Percentiles rank a stretch among this genome's conserved stretches.
Evolutionary conservation across 192 early-diverging fungal species (phyloP).

Genomic region (Podila epigama): DNA sequence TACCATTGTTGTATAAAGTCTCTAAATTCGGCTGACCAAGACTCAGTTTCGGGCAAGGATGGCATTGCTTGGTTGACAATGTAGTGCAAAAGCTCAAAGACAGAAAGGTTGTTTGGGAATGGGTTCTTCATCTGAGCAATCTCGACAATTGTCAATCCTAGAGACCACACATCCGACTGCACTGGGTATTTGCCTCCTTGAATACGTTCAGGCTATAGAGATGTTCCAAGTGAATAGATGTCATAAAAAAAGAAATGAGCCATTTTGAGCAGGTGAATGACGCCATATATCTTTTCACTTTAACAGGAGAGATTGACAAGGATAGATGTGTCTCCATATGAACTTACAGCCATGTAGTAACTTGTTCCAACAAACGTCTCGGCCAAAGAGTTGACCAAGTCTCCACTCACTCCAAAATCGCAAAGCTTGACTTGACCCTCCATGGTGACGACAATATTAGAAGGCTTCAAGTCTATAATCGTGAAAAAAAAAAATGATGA

Average conservation of each 20-base stretch:
- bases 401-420: conserved; percentile 96
- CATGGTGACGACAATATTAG: conserved; percentile 93
- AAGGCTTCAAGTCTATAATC: conserved; percentile 92
- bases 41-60: conserved; percentile 68
- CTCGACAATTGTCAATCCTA: conserved; percentile 94
- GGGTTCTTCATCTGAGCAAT: conserved; percentile 92
- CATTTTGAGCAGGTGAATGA: background rate
- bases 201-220: conserved; percentile 96
- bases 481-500: background rate
- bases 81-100: conserved; percentile 93
- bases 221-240: too few species aligned
- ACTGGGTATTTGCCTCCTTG: conserved; percentile 88
- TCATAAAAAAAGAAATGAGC: background rate
- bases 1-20: conserved; percentile 80
- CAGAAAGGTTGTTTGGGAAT: conserved; percentile 83
- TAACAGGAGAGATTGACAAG: background rate
- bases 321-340: background rate
- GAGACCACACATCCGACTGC: conserved; percentile 96
- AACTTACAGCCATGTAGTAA: conserved; percentile 94
- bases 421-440: conserved; percentile 94
- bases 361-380: conserved; percentile 97
- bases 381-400: conserved; percentile 87
- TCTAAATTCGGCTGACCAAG: conserved; percentile 66
- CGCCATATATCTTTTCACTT: background rate
- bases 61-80: conserved; percentile 93